Conservation (phyloP, 306 rosid species). For the Castanopsis chinensis region DNA sequence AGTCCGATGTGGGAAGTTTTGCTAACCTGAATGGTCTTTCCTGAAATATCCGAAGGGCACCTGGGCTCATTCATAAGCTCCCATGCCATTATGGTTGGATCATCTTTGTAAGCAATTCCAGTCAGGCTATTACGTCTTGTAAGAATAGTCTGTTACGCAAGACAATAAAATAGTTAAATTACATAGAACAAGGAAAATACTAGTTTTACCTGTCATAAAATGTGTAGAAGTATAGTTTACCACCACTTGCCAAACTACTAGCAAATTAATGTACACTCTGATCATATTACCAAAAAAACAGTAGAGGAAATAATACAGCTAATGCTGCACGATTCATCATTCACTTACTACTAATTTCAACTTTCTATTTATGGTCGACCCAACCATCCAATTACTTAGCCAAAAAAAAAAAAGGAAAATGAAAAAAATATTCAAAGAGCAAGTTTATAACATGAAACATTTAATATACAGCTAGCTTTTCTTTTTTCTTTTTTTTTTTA, state of each 20-base stretch:
- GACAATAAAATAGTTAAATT: background rate
- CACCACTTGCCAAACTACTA: background rate
- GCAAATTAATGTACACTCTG: background rate
- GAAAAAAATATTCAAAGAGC: background rate
- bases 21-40: conserved; percentile 71
- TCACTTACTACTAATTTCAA: background rate
- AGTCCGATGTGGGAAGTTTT: background rate
- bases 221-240: background rate
- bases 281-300: background rate
- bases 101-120: conserved; percentile 83
- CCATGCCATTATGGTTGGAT: conserved; percentile 95
- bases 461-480: background rate
- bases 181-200: background rate
- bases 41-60: conserved; percentile 76
- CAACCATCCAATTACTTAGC: background rate
- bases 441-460: background rate
- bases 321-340: background rate
- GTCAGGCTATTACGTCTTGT: conserved; percentile 70
- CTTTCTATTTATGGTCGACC: background rate
- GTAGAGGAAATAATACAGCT: background rate
- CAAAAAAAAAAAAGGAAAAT: background rate
- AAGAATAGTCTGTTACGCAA: conserved; percentile 48
- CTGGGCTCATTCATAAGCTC: conserved; percentile 92
- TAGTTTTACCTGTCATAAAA: background rate
- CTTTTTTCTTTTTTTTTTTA: no score